Evolutionary conservation across 1,284 basidiomycete species (phyloP).

Genomic region (Inonotus obliquus): DNA sequence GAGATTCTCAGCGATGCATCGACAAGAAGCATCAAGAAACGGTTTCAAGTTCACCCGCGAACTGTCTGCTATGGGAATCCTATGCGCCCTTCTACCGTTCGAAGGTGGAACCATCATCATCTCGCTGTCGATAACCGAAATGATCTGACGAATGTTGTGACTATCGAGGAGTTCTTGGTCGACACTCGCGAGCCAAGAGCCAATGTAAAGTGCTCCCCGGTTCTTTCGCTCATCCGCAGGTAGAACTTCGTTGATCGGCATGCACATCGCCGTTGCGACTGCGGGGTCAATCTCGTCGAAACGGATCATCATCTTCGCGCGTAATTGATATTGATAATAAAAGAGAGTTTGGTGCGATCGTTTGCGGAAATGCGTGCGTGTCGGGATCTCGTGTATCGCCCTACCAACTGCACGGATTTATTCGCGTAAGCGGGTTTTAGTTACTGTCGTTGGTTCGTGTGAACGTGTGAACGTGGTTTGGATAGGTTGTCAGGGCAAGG

Average conservation of each 20-base stretch:
- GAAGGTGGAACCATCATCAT: constrained; percentile 23
- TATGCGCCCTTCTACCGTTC: constrained; percentile 47
- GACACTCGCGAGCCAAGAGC: constrained; percentile 20
- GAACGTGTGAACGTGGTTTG: no score
- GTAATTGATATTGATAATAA: no score
- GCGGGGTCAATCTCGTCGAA: constrained; percentile 65
- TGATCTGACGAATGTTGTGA: constrained; percentile 31
- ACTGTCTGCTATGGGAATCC: constrained; percentile 59
- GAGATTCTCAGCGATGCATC: constrained; percentile 48
- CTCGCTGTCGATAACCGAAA: constrained; percentile 62
- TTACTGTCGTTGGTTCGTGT: no score
- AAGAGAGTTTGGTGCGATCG: no score
- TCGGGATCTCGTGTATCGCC: no score
- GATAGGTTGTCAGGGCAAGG: no score
- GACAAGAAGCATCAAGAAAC: constrained; percentile 51
- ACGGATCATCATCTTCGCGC: constrained; percentile 49
- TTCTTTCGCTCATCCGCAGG: constrained; percentile 29
- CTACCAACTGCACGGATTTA: no score
- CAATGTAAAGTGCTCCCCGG: constrained; percentile 35
- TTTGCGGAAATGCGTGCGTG: no score
- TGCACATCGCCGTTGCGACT: constrained; percentile 74
- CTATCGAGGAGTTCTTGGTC: constrained; percentile 9
- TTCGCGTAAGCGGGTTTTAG: no score
- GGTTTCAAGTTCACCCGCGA: constrained; percentile 47
- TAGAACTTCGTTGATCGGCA: constrained; percentile 70